These are phyloP conservation scores for Cladosporium sp. DNA, from an alignment of 2,329 filamentous ascomycete genomes.

Conservation along the genomic window DNA sequence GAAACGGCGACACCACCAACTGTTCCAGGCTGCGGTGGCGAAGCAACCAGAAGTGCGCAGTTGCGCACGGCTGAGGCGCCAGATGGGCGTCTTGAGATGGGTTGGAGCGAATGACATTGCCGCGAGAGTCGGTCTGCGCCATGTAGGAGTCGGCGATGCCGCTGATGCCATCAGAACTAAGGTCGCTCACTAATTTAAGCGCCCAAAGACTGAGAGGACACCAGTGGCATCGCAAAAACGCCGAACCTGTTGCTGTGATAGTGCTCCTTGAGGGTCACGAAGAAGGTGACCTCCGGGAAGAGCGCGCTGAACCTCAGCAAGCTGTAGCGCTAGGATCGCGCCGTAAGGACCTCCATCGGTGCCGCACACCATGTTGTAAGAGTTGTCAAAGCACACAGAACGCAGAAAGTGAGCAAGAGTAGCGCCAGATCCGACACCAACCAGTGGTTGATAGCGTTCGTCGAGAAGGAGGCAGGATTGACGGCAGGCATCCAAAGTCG, in stretches of 20 bases:
- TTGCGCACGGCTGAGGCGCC: too few species aligned
- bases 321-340: too few species aligned
- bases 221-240: neutral
- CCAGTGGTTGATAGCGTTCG: conserved; percentile 37
- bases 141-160: neutral
- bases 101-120: too few species aligned
- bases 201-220: neutral
- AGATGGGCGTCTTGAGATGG: too few species aligned
- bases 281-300: too few species aligned
- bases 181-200: neutral
- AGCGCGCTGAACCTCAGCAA: too few species aligned
- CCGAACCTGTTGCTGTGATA: neutral
- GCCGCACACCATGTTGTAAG: conserved; percentile 27
- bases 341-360: too few species aligned
- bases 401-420: conserved; percentile 23
- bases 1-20: too few species aligned
- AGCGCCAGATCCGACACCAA: conserved; percentile 39
- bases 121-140: too few species aligned
- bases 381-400: conserved; percentile 22
- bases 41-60: too few species aligned
- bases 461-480: conserved; percentile 84
- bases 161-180: neutral
- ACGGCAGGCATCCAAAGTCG: conserved; percentile 99
- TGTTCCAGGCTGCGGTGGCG: too few species aligned
- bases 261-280: too few species aligned